Evolutionary conservation across 768 basidiomycete species (phyloP), one percentile per base, ranked within the genome.

Genomic region (Trametes cingulata): DNA sequence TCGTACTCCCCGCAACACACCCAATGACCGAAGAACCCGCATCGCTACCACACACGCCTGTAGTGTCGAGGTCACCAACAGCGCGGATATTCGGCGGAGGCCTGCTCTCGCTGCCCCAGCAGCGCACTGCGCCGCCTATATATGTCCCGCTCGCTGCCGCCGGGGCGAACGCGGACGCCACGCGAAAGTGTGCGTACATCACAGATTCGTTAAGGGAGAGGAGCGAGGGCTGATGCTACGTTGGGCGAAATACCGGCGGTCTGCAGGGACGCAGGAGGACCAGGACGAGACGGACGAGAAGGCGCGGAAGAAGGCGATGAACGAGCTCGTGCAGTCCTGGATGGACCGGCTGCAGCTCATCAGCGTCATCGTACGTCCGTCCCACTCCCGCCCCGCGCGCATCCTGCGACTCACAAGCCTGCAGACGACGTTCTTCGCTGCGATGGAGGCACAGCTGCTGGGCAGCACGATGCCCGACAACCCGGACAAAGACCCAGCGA

Each of bases 371-470:
- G 85, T 84, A 46, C 66, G 82, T 73, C 6, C 35, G 17, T 15
- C 13, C 33, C 17, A 19, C 52, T 25, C 33, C 13, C n/a, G 19
- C 1, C 2, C 10, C 25, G 46, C 13, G 3, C 47, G 7, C 8
- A 10, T 29, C 5, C 25, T 2, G 24, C 48, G 29, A 8, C 6
- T 0, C 17, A 35, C 27, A 13, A n/a, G 3, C 20, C 42, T 40
- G 13, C 58, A 86, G 84, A 83, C 84, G 0, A 86, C 84, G 0
- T 86, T 86, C 69, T 85, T 86, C 55, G 85, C 84, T 1, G 79
- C 84, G 0, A 81, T 77, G 19, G 84, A 85, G 67, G 80, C 82
- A 0, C 80, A 78, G 22, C 72, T 85, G 68, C 71, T 86, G 8
- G 76, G 77, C 24, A 72, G 76, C 15, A 80, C 81, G 0, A 75